A percentile compares a stretch with the other conserved stretches of the same genome.
Conservation (phyloP, 345 rosid genomes). For the Ceriops decandra region DNA sequence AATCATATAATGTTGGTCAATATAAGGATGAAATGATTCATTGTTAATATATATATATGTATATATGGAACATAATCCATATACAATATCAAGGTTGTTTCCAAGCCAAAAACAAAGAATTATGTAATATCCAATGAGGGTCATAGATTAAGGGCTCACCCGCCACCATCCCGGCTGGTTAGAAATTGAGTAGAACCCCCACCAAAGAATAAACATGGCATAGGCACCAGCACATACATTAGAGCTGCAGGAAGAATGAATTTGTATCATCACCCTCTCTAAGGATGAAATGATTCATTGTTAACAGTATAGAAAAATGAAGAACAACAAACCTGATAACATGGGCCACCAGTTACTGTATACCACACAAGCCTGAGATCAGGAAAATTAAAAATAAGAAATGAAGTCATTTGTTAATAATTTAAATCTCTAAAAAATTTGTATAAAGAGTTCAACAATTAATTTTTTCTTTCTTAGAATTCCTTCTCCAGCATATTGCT, state of each 20-base stretch:
- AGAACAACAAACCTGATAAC: slow-evolving; percentile 54
- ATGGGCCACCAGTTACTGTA: slow-evolving; percentile 98
- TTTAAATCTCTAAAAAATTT: background rate
- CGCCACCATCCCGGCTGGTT: slow-evolving; percentile 87
- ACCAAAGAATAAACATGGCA: slow-evolving; percentile 98
- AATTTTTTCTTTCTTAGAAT: background rate
- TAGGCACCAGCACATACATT: slow-evolving; percentile 92
- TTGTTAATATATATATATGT: no score
- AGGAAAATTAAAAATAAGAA: background rate
- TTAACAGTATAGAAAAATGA: slow-evolving; percentile 1
- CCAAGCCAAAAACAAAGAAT: background rate
- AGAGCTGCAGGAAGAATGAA: slow-evolving; percentile 49
- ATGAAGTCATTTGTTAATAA: background rate
- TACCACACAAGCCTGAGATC: slow-evolving; percentile 76
- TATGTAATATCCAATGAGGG: no score
- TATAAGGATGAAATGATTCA: no score
- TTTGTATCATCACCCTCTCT: slow-evolving; percentile 8
- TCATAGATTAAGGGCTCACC: slow-evolving; percentile 47
- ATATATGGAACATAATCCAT: background rate
- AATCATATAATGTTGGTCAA: no score
- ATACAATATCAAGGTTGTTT: background rate
- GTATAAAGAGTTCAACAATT: background rate
- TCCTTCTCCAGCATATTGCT: background rate
- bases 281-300: no score
- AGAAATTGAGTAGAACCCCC: slow-evolving; percentile 87